Evolutionary conservation across 108 stramenopile species (phyloP), one percentile per base, ranked within the genome.

Genomic region (Cyclotella distinguenda): DNA sequence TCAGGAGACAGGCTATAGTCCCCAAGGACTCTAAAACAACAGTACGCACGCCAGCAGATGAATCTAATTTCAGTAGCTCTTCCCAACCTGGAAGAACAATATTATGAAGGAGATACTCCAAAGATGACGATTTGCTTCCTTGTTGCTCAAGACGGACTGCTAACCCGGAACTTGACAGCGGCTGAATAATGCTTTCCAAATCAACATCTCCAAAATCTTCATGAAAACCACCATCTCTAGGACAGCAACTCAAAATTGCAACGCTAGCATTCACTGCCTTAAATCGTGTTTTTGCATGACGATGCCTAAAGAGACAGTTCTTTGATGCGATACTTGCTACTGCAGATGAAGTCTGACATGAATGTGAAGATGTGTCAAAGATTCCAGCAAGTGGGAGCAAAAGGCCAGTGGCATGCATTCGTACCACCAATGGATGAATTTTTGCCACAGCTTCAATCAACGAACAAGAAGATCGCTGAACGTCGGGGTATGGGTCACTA

Each of bases 41-140:
- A 40, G 40, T 43, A 23, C 58, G 64, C n/a, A 74, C 72, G 21
- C 57, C 43, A 9, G 49, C 58, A 6, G 72, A 66, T 18, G 72
- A 9, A 50, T 74, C 72, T 40, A 65, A 19, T 25, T 44, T 65
- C 15, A 66, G 10, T 23, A 74, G 46, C 16, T 74, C 64, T 21
- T 66, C 64, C 72, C 72, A 74, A 8, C 58, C 72, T 0, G 57
- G 57, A 11, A 74, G 46, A 34, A 74, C 54, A 45, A 32, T 66
- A 28, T 51, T 30, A 12, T 53, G 45, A 0, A 74, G 27, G 11
- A 59, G 7, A 25, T 66, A 39, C 31, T 71, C 70, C 48, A 65
- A 22, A 19, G 58, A 44, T 40, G 64, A 56, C 9, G 57, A 39
- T 12, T 39, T 40, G 48, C 68, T 60, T n/a, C 47, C 57, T 4